Percentiles rank a stretch among this genome's conserved stretches.
phyloP scores from a whole-genome alignment of 768 basidiomycete species.

The Lentinula edodes region DNA sequence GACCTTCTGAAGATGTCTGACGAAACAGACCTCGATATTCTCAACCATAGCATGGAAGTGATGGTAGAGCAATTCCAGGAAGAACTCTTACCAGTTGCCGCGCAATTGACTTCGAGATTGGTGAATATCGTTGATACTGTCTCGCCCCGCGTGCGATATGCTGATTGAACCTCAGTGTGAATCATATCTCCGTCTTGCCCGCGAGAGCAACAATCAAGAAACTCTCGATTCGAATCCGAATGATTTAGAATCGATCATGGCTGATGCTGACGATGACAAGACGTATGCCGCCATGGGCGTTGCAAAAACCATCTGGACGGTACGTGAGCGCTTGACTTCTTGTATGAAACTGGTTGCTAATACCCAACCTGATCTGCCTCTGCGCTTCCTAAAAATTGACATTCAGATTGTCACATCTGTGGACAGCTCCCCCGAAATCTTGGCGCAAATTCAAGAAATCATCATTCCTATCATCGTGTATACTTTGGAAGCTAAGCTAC shows the following conservation, averaged over 20 bases:
- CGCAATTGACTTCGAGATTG: slow-evolving; percentile 70
- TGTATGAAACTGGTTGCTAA: neutral
- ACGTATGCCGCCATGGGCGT: slow-evolving; percentile 84
- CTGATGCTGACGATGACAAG: slow-evolving; percentile 74
- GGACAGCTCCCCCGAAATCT: slow-evolving; percentile 66
- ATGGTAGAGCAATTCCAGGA: slow-evolving; percentile 84
- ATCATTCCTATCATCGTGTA: slow-evolving; percentile 72
- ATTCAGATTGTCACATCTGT: slow-evolving; percentile 68
- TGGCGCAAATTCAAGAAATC: slow-evolving; percentile 76
- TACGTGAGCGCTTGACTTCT: slow-evolving; percentile 23
- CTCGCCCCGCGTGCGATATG: neutral
- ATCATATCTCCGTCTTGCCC: slow-evolving; percentile 74
- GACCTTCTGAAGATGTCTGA: slow-evolving; percentile 88
- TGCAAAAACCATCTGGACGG: slow-evolving; percentile 79
- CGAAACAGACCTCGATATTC: slow-evolving; percentile 83
- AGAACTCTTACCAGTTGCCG: slow-evolving; percentile 80
- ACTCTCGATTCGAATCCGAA: slow-evolving; percentile 39
- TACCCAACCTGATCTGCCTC: neutral
- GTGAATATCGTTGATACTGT: slow-evolving; percentile 32
- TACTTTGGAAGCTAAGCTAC: slow-evolving; percentile 70
- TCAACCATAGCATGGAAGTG: slow-evolving; percentile 78
- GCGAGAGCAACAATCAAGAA: slow-evolving; percentile 51
- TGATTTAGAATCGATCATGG: slow-evolving; percentile 52
- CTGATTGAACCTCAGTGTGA: slow-evolving; percentile 48
- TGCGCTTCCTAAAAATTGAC: neutral